These are phyloP conservation scores for Colletotrichum ledebouriae DNA, from an alignment of 2,329 filamentous ascomycete genomes.

Conservation along the genomic window DNA sequence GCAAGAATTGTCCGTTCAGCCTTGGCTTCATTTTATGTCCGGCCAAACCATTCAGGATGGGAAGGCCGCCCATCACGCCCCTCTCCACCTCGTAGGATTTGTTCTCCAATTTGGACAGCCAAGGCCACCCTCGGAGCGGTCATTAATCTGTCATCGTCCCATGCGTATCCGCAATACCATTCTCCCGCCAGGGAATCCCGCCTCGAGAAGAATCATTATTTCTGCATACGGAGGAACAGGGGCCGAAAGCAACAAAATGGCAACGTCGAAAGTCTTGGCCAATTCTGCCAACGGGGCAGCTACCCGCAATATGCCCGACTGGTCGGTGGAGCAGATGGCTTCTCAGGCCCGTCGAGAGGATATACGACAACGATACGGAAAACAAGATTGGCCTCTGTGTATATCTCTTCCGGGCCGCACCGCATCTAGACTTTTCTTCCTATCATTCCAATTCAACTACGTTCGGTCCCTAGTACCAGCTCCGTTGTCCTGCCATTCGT, in stretches of 20 bases:
- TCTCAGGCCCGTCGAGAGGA: constrained; percentile 5
- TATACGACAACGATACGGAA: constrained; percentile 1
- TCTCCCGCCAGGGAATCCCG: constrained; percentile 27
- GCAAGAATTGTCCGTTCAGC: constrained; percentile 16
- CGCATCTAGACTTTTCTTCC: neutral
- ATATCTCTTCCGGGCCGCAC: constrained; percentile 11
- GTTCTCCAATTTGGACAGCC: constrained; percentile 24
- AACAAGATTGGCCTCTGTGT: constrained; percentile 8
- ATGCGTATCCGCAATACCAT: constrained; percentile 26
- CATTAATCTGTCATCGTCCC: constrained; percentile 35
- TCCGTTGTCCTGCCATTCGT: constrained; percentile 21
- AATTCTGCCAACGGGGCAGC: constrained; percentile 21
- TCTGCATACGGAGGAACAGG: constrained; percentile 1
- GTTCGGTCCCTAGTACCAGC: constrained; percentile 26
- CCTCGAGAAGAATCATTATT: neutral
- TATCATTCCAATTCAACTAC: constrained; percentile 17
- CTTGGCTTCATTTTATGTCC: constrained; percentile 34
- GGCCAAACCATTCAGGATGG: constrained; percentile 27
- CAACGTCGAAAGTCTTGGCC: constrained; percentile 26
- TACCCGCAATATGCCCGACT: constrained; percentile 3
- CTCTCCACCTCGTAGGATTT: constrained; percentile 33
- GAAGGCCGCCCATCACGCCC: constrained; percentile 27
- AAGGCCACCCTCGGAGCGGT: constrained; percentile 18
- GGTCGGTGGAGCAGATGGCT: constrained; percentile 5
- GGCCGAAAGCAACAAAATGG: constrained; percentile 14